These are phyloP conservation scores for Hyaloscypha hepaticicola DNA, from an alignment of 495 filamentous ascomycete genomes.

Conservation along the genomic window DNA sequence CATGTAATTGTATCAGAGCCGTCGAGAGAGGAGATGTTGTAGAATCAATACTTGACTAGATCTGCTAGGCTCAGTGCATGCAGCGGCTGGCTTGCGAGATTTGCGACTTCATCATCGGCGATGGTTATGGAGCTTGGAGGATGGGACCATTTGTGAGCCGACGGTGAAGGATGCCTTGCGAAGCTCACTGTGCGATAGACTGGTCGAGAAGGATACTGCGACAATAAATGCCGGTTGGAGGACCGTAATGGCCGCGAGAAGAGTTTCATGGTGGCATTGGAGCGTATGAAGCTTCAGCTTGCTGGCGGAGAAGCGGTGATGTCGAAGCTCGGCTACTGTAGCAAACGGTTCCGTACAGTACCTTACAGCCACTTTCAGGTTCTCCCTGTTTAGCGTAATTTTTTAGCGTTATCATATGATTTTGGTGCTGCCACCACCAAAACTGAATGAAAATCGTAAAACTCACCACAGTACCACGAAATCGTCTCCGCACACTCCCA, in stretches of 20 bases:
- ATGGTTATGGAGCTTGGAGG: slow-evolving; percentile 40
- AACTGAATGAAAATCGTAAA: no score
- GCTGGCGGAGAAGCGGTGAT: not conserved
- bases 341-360: no score
- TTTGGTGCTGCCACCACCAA: no score
- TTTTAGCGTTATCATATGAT: no score
- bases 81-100: slow-evolving; percentile 73
- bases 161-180: slow-evolving; percentile 31
- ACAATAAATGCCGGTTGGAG: not conserved
- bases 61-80: slow-evolving; percentile 84
- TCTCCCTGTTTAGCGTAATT: no score
- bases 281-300: not conserved
- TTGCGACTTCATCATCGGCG: slow-evolving; percentile 68
- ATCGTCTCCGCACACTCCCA: no score
- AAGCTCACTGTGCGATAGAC: slow-evolving; percentile 7
- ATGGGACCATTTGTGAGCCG: slow-evolving; percentile 38
- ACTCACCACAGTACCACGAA: no score
- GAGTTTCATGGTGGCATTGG: slow-evolving; percentile 29
- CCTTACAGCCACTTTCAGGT: no score
- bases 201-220: not conserved
- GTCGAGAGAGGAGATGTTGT: not conserved
- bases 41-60: slow-evolving; percentile 73
- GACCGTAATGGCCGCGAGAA: slow-evolving; percentile 20
- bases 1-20: slow-evolving; percentile 11
- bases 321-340: not conserved